Evolutionary conservation across 2,329 filamentous ascomycete species (phyloP), one percentile per base, ranked within the genome.

Genomic region (Catunica adiposa): DNA sequence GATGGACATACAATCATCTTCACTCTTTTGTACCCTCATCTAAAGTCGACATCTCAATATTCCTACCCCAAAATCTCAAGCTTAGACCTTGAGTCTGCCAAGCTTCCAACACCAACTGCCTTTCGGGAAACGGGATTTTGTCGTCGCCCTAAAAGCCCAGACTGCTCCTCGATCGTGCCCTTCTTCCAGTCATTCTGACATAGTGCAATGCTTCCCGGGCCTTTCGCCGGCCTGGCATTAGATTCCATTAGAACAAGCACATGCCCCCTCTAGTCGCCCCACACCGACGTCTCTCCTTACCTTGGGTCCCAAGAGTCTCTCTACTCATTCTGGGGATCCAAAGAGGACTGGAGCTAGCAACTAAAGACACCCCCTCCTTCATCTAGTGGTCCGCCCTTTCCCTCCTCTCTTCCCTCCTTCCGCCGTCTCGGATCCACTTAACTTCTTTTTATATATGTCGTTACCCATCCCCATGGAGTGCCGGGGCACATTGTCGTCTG

Each of bases 381-480:
- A 20, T 44, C 17, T 44, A 17, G 40, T 44, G 9, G 8, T 20
- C 40, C 3, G 40, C 17, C 40, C 40, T 44, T 6, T 44, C 40
- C 17, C 40, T 44, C 29, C 11, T 34, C 29, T 44, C 40, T 20
- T 3, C 40, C 5, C 40, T 44, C 40, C 17, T 34, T 34, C 5
- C 29, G 40, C 40, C 40, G 14, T n/a, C 9, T 20, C 17, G 40
- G n/a, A 44, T 17, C n/a, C 40, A 44, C 40, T 44, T 44, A 7
- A 15, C 2, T n/a, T 20, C 17, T 44, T 46, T 53, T 52, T 51
- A 55, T 52, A 58, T 50, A 55, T 55, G 38, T 48, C 47, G 47
- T 48, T 29, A 47, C 47, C 48, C 42, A 47, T 55, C 17, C 37
- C 38, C 53, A 57, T 57, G 56, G 44, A 57, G 22, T 44, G 22